phyloP scores from a whole-genome alignment of 2,329 filamentous ascomycete species.

The Aureobasidium sp. region DNA sequence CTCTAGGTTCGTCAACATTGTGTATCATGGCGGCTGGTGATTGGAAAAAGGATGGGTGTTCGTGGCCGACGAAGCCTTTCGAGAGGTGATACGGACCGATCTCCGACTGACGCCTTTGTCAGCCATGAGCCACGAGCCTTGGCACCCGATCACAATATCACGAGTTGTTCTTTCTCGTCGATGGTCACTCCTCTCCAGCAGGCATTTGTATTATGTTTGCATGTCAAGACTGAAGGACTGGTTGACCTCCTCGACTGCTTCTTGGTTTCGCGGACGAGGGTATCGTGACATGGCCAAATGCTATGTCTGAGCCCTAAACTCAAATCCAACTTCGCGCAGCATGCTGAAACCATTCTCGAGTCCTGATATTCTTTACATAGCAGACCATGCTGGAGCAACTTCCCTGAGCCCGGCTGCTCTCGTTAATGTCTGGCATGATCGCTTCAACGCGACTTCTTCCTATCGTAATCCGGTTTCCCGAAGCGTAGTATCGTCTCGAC shows the following conservation, averaged over 20 bases:
- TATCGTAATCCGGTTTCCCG: too few relatives aligned
- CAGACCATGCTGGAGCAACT: neutral
- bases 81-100: neutral
- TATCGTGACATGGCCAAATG: neutral
- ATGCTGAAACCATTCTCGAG: neutral
- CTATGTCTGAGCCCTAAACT: neutral
- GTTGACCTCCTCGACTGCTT: neutral
- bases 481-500: neutral
- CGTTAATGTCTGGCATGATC: too few relatives aligned
- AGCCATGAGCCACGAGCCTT: neutral
- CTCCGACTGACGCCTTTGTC: neutral
- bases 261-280: neutral
- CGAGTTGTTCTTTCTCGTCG: too few relatives aligned
- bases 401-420: neutral
- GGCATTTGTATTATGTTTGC: neutral
- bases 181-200: neutral
- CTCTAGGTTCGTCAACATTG: neutral
- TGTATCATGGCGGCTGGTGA: neutral
- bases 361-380: neutral
- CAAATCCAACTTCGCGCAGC: neutral
- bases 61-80: neutral
- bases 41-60: neutral
- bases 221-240: neutral
- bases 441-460: too few relatives aligned
- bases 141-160: neutral